Conservation (phyloP, 495 filamentous ascomycete genomes). For the Parachaetomium inaequale region DNA sequence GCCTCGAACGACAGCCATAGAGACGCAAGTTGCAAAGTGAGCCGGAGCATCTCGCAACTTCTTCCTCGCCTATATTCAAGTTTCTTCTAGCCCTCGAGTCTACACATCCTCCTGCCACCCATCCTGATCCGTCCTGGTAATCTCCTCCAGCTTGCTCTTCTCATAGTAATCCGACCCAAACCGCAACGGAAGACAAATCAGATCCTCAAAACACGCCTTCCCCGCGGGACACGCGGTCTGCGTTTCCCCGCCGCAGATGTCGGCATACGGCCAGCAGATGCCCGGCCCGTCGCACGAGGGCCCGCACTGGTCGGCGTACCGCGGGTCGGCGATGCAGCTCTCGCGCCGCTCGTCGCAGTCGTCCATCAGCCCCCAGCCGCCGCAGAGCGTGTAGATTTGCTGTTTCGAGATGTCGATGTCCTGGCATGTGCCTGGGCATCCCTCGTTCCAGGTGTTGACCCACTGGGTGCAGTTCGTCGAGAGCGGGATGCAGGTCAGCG, state of each 20-base stretch:
- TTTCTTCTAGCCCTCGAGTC: not conserved
- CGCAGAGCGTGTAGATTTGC: slow-evolving; percentile 22
- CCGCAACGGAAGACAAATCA: slow-evolving; percentile 21
- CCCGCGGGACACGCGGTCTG: slow-evolving; percentile 6
- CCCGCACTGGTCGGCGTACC: slow-evolving; percentile 10
- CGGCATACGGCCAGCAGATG: slow-evolving; percentile 16
- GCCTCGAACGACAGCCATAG: too few relatives aligned
- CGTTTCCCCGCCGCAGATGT: slow-evolving; percentile 11
- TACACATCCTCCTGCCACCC: slow-evolving; percentile 1
- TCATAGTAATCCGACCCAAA: slow-evolving; percentile 20
- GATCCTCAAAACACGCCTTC: slow-evolving; percentile 14
- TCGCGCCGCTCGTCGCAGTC: slow-evolving; percentile 22
- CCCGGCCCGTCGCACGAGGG: slow-evolving; percentile 19
- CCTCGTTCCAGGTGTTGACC: not conserved
- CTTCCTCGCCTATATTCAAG: too few relatives aligned
- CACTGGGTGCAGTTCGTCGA: slow-evolving; percentile 15
- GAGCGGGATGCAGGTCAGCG: slow-evolving; percentile 22
- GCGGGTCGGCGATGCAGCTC: slow-evolving; percentile 16
- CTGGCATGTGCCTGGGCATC: slow-evolving; percentile 20
- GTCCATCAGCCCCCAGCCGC: slow-evolving; percentile 15
- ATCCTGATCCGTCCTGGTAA: slow-evolving; percentile 8
- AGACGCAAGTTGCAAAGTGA: too few relatives aligned
- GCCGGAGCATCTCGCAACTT: too few relatives aligned
- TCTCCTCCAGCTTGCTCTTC: slow-evolving; percentile 20
- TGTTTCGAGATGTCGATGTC: slow-evolving; percentile 10